A percentile compares a stretch with the other conserved stretches of the same genome.
phyloP scores from a whole-genome alignment of 139 green algal genomes.

The Coelastrella sp. region DNA sequence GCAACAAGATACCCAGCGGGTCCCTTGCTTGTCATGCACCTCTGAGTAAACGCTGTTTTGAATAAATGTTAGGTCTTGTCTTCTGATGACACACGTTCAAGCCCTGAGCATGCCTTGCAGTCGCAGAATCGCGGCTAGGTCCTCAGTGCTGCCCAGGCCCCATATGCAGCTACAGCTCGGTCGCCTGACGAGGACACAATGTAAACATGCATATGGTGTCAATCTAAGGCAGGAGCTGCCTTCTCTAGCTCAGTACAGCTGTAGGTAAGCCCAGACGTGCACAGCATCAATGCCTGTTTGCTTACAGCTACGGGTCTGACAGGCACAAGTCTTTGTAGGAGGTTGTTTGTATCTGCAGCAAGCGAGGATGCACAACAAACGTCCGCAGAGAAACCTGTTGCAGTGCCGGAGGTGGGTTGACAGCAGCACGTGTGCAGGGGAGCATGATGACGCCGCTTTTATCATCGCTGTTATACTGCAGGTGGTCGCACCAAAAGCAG shows the following conservation, averaged over 20 bases:
- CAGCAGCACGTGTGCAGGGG: neutral
- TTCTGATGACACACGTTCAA: neutral
- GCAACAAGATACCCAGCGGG: neutral
- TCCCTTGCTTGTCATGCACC: neutral
- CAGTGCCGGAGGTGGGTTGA: neutral
- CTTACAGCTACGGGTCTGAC: too few species aligned
- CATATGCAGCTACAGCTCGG: neutral
- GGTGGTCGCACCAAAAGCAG: neutral
- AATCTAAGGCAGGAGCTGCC: neutral
- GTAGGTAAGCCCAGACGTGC: neutral
- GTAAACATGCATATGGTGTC: neutral
- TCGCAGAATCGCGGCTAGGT: conserved; percentile 13
- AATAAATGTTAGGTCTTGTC: neutral
- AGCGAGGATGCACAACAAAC: conserved; percentile 4
- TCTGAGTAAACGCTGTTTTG: neutral
- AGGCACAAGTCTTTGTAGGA: too few species aligned
- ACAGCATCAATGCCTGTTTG: too few species aligned
- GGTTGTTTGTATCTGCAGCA: conserved; percentile 1
- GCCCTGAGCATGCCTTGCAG: neutral
- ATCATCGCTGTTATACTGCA: neutral
- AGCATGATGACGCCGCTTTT: neutral
- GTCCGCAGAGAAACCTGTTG: neutral
- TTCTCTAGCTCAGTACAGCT: neutral
- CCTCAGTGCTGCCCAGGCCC: neutral
- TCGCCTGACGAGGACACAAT: neutral